A percentile compares a stretch with the other conserved stretches of the same genome.
These are phyloP conservation scores for Trypanosoma boissoni DNA, from an alignment of 208 protist species.

Conservation along the genomic window DNA sequence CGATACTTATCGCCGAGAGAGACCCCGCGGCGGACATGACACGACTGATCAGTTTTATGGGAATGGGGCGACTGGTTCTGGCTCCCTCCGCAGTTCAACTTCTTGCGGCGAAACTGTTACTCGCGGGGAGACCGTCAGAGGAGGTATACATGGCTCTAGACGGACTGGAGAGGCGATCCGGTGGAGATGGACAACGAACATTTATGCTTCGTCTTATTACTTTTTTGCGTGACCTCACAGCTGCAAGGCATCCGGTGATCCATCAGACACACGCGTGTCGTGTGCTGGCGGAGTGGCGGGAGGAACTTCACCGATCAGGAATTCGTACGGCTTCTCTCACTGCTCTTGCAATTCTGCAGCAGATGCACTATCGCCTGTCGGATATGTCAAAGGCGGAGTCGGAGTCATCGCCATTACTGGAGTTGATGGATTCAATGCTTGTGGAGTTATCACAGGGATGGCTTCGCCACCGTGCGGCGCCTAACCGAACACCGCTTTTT, in stretches of 20 bases:
- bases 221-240: constrained; percentile 25
- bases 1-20: constrained; percentile 31
- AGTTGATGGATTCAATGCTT: constrained; percentile 11
- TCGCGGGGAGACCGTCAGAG: constrained; percentile 14
- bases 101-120: constrained; percentile 32
- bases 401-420: neutral
- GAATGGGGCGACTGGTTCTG: constrained; percentile 28
- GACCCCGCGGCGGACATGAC: constrained; percentile 23
- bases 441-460: constrained; percentile 22
- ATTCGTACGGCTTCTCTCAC: constrained; percentile 17
- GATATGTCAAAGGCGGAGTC: neutral
- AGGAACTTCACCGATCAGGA: constrained; percentile 2
- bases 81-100: constrained; percentile 36
- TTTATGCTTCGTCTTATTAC: constrained; percentile 46
- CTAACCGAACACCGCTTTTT: constrained; percentile 14
- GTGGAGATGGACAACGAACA: constrained; percentile 27
- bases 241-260: neutral
- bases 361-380: constrained; percentile 1
- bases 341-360: constrained; percentile 17
- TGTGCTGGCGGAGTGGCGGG: constrained; percentile 15
- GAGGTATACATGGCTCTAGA: constrained; percentile 36
- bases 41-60: constrained; percentile 41
- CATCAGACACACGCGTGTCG: neutral
- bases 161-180: constrained; percentile 20
- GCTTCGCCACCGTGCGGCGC: constrained; percentile 19